These are phyloP conservation scores for Epipyxis sp. DNA, from an alignment of 108 stramenopile species.

Conservation along the genomic window DNA sequence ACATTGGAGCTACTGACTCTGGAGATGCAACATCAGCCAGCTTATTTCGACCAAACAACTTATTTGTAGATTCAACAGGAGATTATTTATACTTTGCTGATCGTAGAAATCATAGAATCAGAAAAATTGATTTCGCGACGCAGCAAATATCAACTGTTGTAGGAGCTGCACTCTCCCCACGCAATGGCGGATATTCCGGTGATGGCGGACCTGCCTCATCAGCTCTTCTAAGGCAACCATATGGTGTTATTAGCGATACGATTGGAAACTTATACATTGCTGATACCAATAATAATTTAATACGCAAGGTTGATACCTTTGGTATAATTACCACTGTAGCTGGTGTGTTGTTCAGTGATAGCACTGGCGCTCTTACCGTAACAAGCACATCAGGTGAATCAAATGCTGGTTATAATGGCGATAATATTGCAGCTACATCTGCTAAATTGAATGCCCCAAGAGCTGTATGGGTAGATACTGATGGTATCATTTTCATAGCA, in stretches of 20 bases:
- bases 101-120: too few relatives aligned
- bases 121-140: too few relatives aligned
- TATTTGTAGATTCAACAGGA: too few relatives aligned
- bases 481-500: slow-evolving; percentile 13
- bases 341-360: not conserved
- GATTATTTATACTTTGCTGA: too few relatives aligned
- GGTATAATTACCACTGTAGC: not conserved
- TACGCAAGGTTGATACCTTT: not conserved
- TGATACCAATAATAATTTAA: not conserved
- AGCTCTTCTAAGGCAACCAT: not conserved
- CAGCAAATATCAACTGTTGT: too few relatives aligned
- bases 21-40: too few relatives aligned
- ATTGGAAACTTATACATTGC: not conserved
- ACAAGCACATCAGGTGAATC: not conserved
- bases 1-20: too few relatives aligned
- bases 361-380: not conserved
- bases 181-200: not conserved
- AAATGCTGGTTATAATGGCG: slow-evolving; percentile 10
- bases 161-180: too few relatives aligned
- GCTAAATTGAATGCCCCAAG: slow-evolving; percentile 5
- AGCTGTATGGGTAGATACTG: not conserved
- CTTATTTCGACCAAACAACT: too few relatives aligned
- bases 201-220: not conserved
- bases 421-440: slow-evolving; percentile 8
- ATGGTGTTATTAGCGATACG: not conserved